Evolutionary conservation across 2,329 filamentous ascomycete genomes (phyloP).

Genomic region (Elsinoe batatas): DNA sequence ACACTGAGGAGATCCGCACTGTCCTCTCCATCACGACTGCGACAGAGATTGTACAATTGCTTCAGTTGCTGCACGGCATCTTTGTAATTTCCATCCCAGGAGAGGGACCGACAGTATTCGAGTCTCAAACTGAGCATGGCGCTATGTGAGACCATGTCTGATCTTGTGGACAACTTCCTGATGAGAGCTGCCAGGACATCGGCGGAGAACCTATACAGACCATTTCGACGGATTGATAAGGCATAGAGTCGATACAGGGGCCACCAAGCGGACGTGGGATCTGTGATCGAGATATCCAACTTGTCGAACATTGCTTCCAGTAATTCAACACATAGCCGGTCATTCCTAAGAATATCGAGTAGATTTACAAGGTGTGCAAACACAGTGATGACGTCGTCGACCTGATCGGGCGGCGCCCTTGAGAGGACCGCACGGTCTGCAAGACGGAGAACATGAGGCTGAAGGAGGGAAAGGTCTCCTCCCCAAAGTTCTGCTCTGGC

Average conservation of each 20-base stretch:
- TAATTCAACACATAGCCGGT: not conserved
- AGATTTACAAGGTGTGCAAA: not conserved
- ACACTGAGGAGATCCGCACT: too few relatives aligned
- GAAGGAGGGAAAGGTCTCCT: not conserved
- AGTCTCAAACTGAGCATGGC: not conserved
- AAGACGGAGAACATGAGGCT: not conserved
- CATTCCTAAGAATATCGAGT: not conserved
- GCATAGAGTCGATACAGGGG: not conserved
- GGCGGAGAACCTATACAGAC: not conserved
- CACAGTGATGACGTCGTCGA: not conserved
- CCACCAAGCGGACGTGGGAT: not conserved
- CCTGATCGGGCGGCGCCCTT: not conserved
- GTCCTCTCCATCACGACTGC: too few relatives aligned
- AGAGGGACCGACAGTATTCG: not conserved
- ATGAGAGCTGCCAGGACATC: not conserved
- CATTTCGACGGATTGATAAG: not conserved
- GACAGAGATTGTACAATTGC: too few relatives aligned
- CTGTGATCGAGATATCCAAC: not conserved
- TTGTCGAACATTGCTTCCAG: not conserved
- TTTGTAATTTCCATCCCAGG: not conserved
- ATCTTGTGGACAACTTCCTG: not conserved
- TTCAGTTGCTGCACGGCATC: too few relatives aligned
- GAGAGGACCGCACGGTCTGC: not conserved
- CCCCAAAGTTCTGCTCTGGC: not conserved
- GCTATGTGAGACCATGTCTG: not conserved